Percentiles rank a stretch among this genome's conserved stretches.
Conservation (phyloP, 306 rosid genomes). For the Lathyrus oleraceus region DNA sequence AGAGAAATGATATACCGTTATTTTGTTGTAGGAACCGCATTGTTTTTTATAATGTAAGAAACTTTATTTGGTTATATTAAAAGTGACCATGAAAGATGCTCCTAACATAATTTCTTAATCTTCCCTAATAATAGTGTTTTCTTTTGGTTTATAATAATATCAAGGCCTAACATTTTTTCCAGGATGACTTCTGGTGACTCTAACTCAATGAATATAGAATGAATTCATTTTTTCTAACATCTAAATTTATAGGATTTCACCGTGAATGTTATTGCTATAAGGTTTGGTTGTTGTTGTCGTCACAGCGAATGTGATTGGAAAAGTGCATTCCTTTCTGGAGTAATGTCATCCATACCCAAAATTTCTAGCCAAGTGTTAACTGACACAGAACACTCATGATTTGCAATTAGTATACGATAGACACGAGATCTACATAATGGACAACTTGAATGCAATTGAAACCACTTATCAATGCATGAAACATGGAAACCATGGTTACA, state of each 20-base stretch:
- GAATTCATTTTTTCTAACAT: not conserved
- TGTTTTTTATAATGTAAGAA: no score
- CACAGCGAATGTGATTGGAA: constrained; percentile 24
- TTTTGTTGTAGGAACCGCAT: no score
- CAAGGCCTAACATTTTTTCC: no score
- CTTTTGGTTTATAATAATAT: no score
- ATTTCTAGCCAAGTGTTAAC: constrained; percentile 1
- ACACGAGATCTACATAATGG: constrained; percentile 59
- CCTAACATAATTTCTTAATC: no score
- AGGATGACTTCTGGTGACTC: no score
- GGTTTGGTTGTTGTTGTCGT: no score
- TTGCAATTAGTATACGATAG: constrained; percentile 8
- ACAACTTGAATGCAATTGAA: constrained; percentile 52
- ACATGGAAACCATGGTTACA: constrained; percentile 55
- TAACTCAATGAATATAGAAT: not conserved
- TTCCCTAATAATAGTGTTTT: no score
- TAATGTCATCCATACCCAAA: constrained; percentile 31
- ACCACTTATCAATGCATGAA: constrained; percentile 58
- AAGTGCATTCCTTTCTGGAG: constrained; percentile 30
- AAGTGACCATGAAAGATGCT: no score
- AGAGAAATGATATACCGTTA: no score
- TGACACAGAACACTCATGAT: constrained; percentile 9
- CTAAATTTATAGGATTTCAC: not conserved
- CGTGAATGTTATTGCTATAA: no score
- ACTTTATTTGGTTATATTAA: no score